phyloP scores from a whole-genome alignment of 805 yeast species.

The Spathaspora girioi region DNA sequence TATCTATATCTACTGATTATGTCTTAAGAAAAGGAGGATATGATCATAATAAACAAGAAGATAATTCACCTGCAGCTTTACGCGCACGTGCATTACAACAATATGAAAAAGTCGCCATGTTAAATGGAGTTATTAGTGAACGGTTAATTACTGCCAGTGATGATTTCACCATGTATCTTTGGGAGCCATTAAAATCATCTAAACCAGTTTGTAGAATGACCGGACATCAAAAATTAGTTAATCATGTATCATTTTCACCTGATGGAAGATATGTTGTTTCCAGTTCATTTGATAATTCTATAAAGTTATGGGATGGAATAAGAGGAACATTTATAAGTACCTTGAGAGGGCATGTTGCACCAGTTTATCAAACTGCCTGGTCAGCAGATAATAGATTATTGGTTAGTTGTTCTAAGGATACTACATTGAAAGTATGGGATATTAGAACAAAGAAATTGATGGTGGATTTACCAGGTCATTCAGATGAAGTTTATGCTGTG shows the following conservation, averaged over 20 bases:
- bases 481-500: conserved; percentile 93
- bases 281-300: conserved; percentile 92
- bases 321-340: conserved; percentile 88
- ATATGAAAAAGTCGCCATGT: conserved; percentile 59
- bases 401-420: conserved; percentile 93
- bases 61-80: conserved; percentile 21
- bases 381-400: conserved; percentile 88
- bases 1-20: conserved; percentile 87
- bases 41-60: conserved; percentile 58
- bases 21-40: conserved; percentile 85
- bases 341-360: conserved; percentile 94
- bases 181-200: conserved; percentile 81
- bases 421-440: conserved; percentile 96
- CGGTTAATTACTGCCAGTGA: conserved; percentile 92
- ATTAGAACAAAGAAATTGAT: conserved; percentile 77
- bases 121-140: conserved; percentile 58
- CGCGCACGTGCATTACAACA: conserved; percentile 52
- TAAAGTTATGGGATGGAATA: conserved; percentile 94
- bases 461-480: conserved; percentile 92
- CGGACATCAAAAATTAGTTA: conserved; percentile 95
- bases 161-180: conserved; percentile 95
- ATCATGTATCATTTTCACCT: conserved; percentile 93
- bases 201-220: conserved; percentile 94
- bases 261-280: conserved; percentile 90
- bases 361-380: conserved; percentile 98